Evolutionary conservation across 2,329 filamentous ascomycete species (phyloP).

Genomic region (Aspergillus sp.): DNA sequence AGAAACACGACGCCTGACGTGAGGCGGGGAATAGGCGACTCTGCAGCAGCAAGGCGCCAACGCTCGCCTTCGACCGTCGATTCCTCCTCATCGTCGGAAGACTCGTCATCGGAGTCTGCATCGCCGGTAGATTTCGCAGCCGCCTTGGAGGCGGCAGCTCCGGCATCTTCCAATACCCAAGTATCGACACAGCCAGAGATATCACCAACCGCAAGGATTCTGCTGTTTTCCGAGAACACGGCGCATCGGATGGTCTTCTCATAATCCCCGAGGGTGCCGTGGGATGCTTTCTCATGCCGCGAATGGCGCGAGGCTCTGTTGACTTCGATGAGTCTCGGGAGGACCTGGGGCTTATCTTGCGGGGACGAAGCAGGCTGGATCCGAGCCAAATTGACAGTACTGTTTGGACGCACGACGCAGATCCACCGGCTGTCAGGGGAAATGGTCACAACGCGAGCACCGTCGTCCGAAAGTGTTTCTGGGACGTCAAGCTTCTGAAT

Average conservation of each 20-base stretch:
- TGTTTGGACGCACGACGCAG: slow-evolving; percentile 57
- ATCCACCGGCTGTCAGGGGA: slow-evolving; percentile 49
- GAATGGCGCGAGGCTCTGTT: slow-evolving; percentile 33
- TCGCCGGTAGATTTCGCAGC: slow-evolving; percentile 40
- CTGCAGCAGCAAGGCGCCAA: slow-evolving; percentile 74
- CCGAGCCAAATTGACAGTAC: slow-evolving; percentile 54
- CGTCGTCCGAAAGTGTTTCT: slow-evolving; percentile 53
- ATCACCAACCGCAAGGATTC: slow-evolving; percentile 74
- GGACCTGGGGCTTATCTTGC: slow-evolving; percentile 42
- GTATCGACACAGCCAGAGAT: slow-evolving; percentile 82
- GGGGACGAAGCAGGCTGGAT: slow-evolving; percentile 41
- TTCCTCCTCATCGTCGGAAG: slow-evolving; percentile 50
- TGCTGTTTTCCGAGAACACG: slow-evolving; percentile 77
- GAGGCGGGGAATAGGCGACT: slow-evolving; percentile 66
- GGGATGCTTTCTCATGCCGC: slow-evolving; percentile 48
- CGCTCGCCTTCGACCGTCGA: slow-evolving; percentile 57
- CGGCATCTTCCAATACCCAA: slow-evolving; percentile 65
- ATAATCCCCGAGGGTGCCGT: slow-evolving; percentile 72
- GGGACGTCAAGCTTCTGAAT: slow-evolving; percentile 70
- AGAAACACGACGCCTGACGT: slow-evolving; percentile 63
- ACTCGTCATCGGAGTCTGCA: slow-evolving; percentile 47
- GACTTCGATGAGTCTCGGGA: slow-evolving; percentile 44
- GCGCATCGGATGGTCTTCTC: slow-evolving; percentile 70
- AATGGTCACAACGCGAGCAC: slow-evolving; percentile 63
- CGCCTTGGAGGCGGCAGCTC: slow-evolving; percentile 41